These are phyloP conservation scores for Pilasporangium apinafurcum DNA, from an alignment of 352 stramenopile genomes.

Conservation along the genomic window DNA sequence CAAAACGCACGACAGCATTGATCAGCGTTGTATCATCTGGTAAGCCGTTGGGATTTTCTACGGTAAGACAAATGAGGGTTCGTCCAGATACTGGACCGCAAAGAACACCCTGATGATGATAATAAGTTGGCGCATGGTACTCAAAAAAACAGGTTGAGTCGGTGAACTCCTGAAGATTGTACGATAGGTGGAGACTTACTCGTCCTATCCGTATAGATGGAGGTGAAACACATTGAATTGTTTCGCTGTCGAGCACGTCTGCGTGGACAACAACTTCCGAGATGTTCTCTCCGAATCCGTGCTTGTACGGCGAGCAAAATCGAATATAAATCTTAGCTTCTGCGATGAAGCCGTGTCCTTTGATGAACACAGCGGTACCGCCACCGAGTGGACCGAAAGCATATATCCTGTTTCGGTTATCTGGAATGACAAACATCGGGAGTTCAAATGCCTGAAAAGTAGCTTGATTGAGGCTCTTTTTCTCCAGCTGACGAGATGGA, in stretches of 20 bases:
- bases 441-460: constrained; percentile 49
- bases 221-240: constrained; percentile 45
- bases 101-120: constrained; percentile 27
- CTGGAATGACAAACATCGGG: constrained; percentile 45
- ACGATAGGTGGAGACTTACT: constrained; percentile 47
- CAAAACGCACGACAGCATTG: constrained; percentile 37
- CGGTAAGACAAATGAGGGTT: constrained; percentile 34
- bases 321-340: constrained; percentile 61
- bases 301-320: constrained; percentile 35
- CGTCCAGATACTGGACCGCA: constrained; percentile 55
- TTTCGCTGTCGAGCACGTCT: constrained; percentile 37
- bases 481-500: background rate
- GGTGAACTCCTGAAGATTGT: constrained; percentile 70
- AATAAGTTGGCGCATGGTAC: constrained; percentile 47
- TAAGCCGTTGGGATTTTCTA: constrained; percentile 30
- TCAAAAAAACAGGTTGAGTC: constrained; percentile 64
- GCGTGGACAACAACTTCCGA: constrained; percentile 42
- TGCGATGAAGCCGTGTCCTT: constrained; percentile 47
- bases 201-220: constrained; percentile 20
- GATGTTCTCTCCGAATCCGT: constrained; percentile 19
- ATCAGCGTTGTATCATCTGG: constrained; percentile 32
- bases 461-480: constrained; percentile 2
- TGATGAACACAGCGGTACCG: constrained; percentile 43
- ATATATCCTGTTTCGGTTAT: constrained; percentile 30
- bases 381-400: constrained; percentile 41